phyloP scores from a whole-genome alignment of 2,329 filamentous ascomycete species.

The Colletotrichum sp. region DNA sequence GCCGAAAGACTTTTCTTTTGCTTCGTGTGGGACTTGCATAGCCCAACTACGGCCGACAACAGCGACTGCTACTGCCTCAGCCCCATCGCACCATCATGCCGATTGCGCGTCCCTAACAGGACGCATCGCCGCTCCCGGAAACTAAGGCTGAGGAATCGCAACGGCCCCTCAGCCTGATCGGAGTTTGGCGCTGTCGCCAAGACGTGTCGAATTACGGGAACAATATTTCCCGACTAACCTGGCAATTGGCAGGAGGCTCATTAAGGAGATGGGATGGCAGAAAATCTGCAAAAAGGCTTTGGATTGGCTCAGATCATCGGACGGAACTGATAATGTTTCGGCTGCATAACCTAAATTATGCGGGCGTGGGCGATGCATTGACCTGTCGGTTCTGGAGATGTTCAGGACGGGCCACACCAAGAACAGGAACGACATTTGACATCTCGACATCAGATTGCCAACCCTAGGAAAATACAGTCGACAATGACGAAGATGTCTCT shows the following conservation, averaged over 20 bases:
- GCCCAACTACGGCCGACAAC: not conserved
- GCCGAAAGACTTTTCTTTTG: not conserved
- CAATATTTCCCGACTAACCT: not conserved
- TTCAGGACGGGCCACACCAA: not conserved
- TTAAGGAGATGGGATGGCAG: conserved; percentile 5
- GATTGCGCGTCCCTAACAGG: not conserved
- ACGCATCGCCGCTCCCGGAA: not conserved
- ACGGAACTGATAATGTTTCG: conserved; percentile 6
- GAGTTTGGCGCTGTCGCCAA: not conserved
- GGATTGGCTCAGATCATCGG: conserved; percentile 1
- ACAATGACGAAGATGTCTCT: conserved; percentile 5
- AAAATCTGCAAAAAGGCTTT: not conserved
- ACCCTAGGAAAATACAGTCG: not conserved
- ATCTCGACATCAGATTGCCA: not conserved
- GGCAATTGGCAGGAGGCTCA: not conserved
- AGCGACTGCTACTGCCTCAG: not conserved
- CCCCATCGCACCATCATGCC: not conserved
- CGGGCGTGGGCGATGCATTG: not conserved
- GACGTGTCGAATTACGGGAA: not conserved
- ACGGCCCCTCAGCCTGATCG: not conserved
- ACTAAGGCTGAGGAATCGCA: not conserved
- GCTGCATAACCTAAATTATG: not conserved
- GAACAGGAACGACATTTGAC: not conserved
- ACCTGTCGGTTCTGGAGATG: not conserved
- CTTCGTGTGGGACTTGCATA: not conserved